Base-by-base conservation (phyloP, 192 early-diverging fungal genomes). In the Globomyces pollinis-pini region DNA sequence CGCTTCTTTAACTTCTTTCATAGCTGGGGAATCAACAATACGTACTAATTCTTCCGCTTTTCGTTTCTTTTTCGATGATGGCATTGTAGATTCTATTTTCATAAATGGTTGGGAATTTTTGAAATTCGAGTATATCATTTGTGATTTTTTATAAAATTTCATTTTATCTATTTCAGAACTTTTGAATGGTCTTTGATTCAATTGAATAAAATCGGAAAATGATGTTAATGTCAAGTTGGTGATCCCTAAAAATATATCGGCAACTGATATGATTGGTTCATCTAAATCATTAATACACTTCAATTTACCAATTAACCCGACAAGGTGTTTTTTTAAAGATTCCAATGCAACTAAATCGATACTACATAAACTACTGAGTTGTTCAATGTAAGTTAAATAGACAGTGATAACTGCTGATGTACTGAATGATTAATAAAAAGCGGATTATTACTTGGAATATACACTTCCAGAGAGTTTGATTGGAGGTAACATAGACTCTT, bases 231-330 rank as follows among this genome's bases (percentile, higher is more conserved):
- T 54, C 12, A 4, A 6, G 3, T 24, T 59, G 15, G 57, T 9
- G 8, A 61, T 41, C 26, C 31, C 44, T 15, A 39, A 53, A 60
- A 59, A 61, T 18, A 61, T 49, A 18, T 60, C 3, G 3, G 52
- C 3, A 12, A 8, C 9, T 7, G 52, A 34, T 38, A 55, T 18
- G 9, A 9, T 4, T 4, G 5, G 2, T n/a, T 38, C 21, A 0
- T 34, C n/a, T n/a, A n/a, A n/a, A n/a, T n/a, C n/a, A n/a, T n/a
- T n/a, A n/a, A n/a, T n/a, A n/a, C n/a, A n/a, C n/a, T n/a, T n/a
- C n/a, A n/a, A n/a, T n/a, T n/a, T n/a, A n/a, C n/a, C n/a, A n/a
- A n/a, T n/a, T n/a, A n/a, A n/a, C n/a, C n/a, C n/a, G n/a, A n/a
- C n/a, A n/a, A n/a, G n/a, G n/a, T n/a, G n/a, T n/a, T n/a, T n/a